Percentiles rank a stretch among this genome's conserved stretches.
These are phyloP conservation scores for Obelidium mucronatum DNA, from an alignment of 192 early-diverging fungal species.

Conservation along the genomic window DNA sequence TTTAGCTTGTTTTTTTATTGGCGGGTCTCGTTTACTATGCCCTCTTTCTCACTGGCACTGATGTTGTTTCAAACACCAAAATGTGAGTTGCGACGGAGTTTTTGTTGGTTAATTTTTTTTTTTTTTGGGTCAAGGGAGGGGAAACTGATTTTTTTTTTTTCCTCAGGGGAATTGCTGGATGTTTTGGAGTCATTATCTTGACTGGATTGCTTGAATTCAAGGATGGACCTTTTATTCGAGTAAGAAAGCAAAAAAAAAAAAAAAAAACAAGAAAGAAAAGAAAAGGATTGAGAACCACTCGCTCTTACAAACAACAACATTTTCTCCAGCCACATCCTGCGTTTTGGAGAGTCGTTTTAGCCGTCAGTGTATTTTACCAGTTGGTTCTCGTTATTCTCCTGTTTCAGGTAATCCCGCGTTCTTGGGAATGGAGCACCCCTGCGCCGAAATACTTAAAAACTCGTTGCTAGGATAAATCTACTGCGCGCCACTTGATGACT, in stretches of 20 bases:
- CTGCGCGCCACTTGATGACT: conserved; percentile 79
- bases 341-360: conserved; percentile 90
- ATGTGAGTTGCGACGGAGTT: conserved; percentile 35
- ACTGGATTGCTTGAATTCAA: conserved; percentile 90
- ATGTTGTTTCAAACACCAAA: conserved; percentile 54
- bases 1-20: conserved; percentile 47
- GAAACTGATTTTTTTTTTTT: too few species aligned
- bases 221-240: conserved; percentile 92
- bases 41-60: conserved; percentile 43
- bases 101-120: conserved; percentile 7
- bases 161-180: conserved; percentile 39
- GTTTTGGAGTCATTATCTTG: conserved; percentile 67
- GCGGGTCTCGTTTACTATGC: conserved; percentile 48
- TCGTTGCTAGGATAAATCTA: conserved; percentile 76
- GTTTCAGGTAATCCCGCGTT: conserved; percentile 73
- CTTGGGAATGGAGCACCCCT: neutral
- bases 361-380: conserved; percentile 86
- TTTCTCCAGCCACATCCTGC: conserved; percentile 77
- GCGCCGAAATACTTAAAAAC: neutral
- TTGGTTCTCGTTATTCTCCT: conserved; percentile 88
- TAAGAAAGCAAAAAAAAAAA: neutral
- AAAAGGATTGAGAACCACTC: too few species aligned
- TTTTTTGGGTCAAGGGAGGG: neutral
- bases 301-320: neutral
- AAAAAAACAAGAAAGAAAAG: neutral